phyloP scores from a whole-genome alignment of 1,284 basidiomycete genomes.

The Puccinia polysora region DNA sequence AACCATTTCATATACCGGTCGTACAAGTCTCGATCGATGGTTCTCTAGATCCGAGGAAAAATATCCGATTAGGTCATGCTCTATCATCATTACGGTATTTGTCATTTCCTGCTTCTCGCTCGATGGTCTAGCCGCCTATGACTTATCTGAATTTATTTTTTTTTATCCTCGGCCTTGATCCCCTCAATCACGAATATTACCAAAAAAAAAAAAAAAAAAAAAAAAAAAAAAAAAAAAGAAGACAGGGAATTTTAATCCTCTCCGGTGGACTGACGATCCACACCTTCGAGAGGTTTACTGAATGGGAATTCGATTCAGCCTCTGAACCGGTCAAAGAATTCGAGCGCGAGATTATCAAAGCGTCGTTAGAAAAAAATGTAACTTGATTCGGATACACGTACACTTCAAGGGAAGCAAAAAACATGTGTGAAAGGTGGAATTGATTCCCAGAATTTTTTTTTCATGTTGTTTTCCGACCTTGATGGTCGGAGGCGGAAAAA shows the following conservation, averaged over 20 bases:
- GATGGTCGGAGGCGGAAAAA: no score
- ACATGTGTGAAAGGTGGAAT: background rate
- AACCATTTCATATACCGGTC: conserved; percentile 61
- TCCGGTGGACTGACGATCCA: conserved; percentile 66
- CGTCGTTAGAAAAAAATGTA: conserved; percentile 56
- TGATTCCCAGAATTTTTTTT: background rate
- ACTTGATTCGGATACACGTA: background rate
- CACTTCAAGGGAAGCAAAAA: no score
- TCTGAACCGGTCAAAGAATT: conserved; percentile 57
- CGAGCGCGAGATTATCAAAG: conserved; percentile 61
- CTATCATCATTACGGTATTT: conserved; percentile 17
- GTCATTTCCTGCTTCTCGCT: background rate
- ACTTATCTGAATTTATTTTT: background rate
- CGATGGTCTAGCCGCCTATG: background rate
- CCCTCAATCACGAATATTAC: background rate
- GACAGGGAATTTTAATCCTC: conserved; percentile 65
- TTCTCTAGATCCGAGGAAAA: conserved; percentile 61
- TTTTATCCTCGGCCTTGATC: no score
- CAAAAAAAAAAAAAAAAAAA: no score
- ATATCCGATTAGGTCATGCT: conserved; percentile 50
- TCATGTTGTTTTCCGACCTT: no score
- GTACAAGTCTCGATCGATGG: conserved; percentile 68
- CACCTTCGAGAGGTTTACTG: conserved; percentile 61
- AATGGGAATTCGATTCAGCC: conserved; percentile 58
- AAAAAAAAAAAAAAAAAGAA: conserved; percentile 53